Base-by-base conservation (phyloP, 306 rosid genomes). In the Prunus dulcis region DNA sequence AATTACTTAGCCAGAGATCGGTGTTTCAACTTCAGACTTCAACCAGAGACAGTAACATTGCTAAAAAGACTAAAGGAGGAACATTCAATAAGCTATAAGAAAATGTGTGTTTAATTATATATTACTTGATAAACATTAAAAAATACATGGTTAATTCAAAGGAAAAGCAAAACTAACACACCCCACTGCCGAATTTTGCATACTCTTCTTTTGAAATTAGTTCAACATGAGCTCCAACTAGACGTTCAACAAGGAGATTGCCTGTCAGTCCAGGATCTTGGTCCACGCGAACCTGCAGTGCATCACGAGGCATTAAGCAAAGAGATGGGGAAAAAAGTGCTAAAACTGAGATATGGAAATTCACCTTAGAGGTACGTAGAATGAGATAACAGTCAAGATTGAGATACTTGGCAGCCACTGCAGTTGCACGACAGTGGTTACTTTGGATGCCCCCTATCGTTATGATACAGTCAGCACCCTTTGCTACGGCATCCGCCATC, bases 361-460 rank as follows among this genome's bases (percentile, higher is more conserved):
- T 17, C 53, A 92, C 97, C 96, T 88, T 86, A 3, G 96, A 90
- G 49, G 96, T 92, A 69, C 91, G 87, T 46, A 92, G 90, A 66
- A 95, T 92, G 45, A 92, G 93, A 81, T 79, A 90, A 67, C 87
- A 87, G 64, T 92, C 96, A 25, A 95, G 97, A 82, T 92, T 88
- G 51, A 95, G 82, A 80, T 95, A 95, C 83, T 86, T 89, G 2
- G 99, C 97, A 47, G 97, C 97, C 27, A 95, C 99, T 6, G 97
- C 97, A 73, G 97, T 95, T 56, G 99, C 97, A 9, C 99, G 96
- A 67, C 97, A 95, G 62, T 95, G 99, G 79, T 95, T 95, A 87
- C 98, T 95, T 78, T 95, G 98, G 76, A 95, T 92, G 77, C 97
- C 97, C 67, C 97, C 98, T 9, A 92, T 79, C 0, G 97, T 90